Percentiles rank a stretch among this genome's conserved stretches.
phyloP scores from a whole-genome alignment of 768 basidiomycete genomes.

The Pleurotus giganteus region DNA sequence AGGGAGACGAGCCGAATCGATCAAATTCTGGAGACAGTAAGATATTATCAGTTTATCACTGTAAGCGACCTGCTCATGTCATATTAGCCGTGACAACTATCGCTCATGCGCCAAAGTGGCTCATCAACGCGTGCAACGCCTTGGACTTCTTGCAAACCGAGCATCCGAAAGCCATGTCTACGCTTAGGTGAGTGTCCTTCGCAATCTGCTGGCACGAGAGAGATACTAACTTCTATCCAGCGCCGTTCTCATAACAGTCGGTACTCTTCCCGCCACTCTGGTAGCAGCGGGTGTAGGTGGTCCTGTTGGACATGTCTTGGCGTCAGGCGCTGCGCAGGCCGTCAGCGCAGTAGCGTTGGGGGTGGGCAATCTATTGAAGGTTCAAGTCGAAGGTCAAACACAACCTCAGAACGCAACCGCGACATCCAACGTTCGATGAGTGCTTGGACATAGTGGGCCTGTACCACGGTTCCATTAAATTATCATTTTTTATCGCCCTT shows the following conservation, averaged over 20 bases:
- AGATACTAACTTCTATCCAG: slow-evolving; percentile 34
- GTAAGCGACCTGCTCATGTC: slow-evolving; percentile 9
- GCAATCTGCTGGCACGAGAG: background rate
- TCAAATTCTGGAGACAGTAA: slow-evolving; percentile 9
- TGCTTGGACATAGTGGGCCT: background rate
- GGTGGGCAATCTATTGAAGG: slow-evolving; percentile 56
- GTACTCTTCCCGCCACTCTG: slow-evolving; percentile 70
- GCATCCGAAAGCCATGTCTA: slow-evolving; percentile 57
- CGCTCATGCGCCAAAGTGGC: slow-evolving; percentile 69
- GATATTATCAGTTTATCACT: slow-evolving; percentile 4
- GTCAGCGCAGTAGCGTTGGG: slow-evolving; percentile 79
- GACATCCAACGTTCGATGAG: slow-evolving; percentile 2
- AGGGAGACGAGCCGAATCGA: background rate
- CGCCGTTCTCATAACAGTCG: slow-evolving; percentile 77
- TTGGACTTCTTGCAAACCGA: slow-evolving; percentile 73
- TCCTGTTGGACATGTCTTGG: slow-evolving; percentile 47
- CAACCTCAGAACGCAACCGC: background rate
- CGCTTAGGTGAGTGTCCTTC: slow-evolving; percentile 3
- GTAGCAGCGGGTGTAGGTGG: slow-evolving; percentile 69
- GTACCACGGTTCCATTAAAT: slow-evolving; percentile 2
- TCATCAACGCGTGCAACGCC: slow-evolving; percentile 73
- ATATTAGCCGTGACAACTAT: slow-evolving; percentile 35
- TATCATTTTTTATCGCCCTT: slow-evolving; percentile 5
- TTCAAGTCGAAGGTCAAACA: slow-evolving; percentile 34
- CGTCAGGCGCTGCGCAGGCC: slow-evolving; percentile 72